These are phyloP conservation scores for Geosmithia putterillii DNA, from an alignment of 2,329 filamentous ascomycete genomes.

Conservation along the genomic window DNA sequence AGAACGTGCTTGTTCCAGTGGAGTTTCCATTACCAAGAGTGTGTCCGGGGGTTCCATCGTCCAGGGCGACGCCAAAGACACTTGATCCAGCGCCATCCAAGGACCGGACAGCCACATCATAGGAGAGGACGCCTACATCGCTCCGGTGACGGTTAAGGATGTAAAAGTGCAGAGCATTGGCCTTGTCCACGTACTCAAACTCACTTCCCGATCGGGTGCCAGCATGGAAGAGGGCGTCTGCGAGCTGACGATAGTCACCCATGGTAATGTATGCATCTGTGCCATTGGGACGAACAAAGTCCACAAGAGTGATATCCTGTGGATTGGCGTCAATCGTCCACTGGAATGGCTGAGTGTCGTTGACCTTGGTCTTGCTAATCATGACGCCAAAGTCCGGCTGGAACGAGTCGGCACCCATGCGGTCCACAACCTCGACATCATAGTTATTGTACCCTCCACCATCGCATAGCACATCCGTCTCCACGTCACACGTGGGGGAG, in stretches of 20 bases:
- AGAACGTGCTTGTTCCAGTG: conserved; percentile 23
- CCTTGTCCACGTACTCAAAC: conserved; percentile 32
- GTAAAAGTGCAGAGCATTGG: conserved; percentile 37
- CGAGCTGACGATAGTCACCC: conserved; percentile 40
- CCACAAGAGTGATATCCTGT: conserved; percentile 34
- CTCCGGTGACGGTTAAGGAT: conserved; percentile 29
- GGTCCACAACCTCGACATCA: conserved; percentile 38
- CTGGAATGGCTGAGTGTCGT: conserved; percentile 32
- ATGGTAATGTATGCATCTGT: conserved; percentile 31
- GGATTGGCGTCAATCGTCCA: conserved; percentile 43
- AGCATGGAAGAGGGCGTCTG: conserved; percentile 41
- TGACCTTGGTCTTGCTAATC: conserved; percentile 39
- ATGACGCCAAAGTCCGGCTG: conserved; percentile 37
- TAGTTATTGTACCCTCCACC: conserved; percentile 37
- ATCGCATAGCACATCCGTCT: conserved; percentile 33
- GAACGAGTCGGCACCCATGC: conserved; percentile 41
- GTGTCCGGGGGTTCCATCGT: conserved; percentile 16
- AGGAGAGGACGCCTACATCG: conserved; percentile 28
- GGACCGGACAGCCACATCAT: conserved; percentile 32
- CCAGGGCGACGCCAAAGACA: conserved; percentile 21
- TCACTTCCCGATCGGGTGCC: conserved; percentile 37
- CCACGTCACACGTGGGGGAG: conserved; percentile 27
- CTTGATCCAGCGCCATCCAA: conserved; percentile 17
- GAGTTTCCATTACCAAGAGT: conserved; percentile 12
- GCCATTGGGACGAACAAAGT: conserved; percentile 36